Evolutionary conservation across 2,329 filamentous ascomycete species (phyloP).

Genomic region (Blumeriella jaapii): DNA sequence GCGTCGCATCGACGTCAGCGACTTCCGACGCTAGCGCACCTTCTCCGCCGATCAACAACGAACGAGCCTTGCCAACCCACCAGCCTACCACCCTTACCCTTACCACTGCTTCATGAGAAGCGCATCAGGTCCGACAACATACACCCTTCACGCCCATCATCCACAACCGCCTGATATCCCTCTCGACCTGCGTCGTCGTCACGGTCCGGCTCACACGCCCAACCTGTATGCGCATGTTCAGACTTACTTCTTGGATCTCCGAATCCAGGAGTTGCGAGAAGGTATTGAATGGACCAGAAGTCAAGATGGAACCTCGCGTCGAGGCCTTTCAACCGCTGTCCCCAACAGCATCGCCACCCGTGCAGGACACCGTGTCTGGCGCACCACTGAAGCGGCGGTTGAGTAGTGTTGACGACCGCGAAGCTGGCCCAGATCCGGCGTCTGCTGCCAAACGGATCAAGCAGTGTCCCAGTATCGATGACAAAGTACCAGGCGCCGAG

Average conservation of each 20-base stretch:
- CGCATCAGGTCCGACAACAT: constrained; percentile 5
- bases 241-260: constrained; percentile 41
- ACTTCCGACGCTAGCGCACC: constrained; percentile 4
- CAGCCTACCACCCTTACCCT: too few species aligned
- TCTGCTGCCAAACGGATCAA: constrained; percentile 26
- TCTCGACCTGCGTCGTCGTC: constrained; percentile 9
- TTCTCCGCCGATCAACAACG: constrained; percentile 7
- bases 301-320: constrained; percentile 28
- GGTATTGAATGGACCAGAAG: constrained; percentile 32
- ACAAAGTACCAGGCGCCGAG: not conserved
- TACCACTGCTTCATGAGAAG: constrained; percentile 8
- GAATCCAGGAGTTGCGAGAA: constrained; percentile 47
- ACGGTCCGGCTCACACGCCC: not conserved
- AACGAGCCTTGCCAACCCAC: too few species aligned
- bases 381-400: constrained; percentile 20
- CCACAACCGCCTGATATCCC: too few species aligned
- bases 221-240: constrained; percentile 44
- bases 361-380: constrained; percentile 15
- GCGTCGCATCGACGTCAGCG: constrained; percentile 13
- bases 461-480: constrained; percentile 14
- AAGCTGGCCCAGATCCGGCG: constrained; percentile 9
- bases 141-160: too few species aligned
- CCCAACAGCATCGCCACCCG: too few species aligned
- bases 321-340: too few species aligned
- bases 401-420: constrained; percentile 15